These are phyloP conservation scores for Beta lomatogona DNA, from an alignment of 179 eudicot species.

Conservation along the genomic window DNA sequence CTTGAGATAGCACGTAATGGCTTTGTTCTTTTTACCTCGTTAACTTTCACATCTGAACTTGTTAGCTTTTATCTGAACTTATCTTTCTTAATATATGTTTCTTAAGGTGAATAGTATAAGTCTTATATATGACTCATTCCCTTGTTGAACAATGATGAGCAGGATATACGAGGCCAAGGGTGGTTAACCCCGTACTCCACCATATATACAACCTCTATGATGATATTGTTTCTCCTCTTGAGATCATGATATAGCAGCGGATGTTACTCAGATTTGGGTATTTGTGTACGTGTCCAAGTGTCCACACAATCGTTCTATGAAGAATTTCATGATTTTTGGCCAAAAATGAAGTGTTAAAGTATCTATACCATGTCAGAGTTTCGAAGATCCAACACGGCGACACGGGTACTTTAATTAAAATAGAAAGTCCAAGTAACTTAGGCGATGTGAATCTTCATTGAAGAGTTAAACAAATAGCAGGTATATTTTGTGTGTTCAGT, in stretches of 20 bases:
- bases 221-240: conserved; percentile 31
- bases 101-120: neutral
- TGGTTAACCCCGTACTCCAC: conserved; percentile 24
- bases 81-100: neutral
- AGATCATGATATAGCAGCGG: conserved; percentile 33
- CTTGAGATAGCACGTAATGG: neutral
- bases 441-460: neutral
- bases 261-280: too few species aligned
- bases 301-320: too few species aligned
- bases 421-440: too few species aligned
- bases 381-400: too few species aligned
- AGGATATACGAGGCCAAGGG: conserved; percentile 31
- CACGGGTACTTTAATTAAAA: too few species aligned
- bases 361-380: too few species aligned
- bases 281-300: too few species aligned
- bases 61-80: neutral
- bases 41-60: neutral
- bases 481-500: neutral
- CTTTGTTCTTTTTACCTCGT: neutral
- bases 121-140: neutral
- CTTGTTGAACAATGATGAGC: conserved; percentile 11
- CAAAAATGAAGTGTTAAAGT: too few species aligned
- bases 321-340: too few species aligned
- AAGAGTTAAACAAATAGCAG: conserved; percentile 5
- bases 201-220: conserved; percentile 18